Base-by-base conservation (phyloP, 768 basidiomycete species). In the Psilocybe cubensis region DNA sequence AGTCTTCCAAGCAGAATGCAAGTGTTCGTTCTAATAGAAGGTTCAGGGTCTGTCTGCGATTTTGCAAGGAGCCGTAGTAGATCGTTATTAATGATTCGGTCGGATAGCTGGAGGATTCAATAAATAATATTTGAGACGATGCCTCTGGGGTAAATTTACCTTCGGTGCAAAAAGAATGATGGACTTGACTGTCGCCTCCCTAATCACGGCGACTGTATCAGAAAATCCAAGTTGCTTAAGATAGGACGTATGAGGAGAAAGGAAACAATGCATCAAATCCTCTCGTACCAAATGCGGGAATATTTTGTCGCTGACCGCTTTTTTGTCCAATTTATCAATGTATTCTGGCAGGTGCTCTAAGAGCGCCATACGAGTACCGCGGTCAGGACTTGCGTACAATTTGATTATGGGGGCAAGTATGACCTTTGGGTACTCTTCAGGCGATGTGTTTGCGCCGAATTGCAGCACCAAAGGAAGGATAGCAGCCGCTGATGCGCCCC, bases 21-120 rank as follows among this genome's bases (percentile, higher is more conserved):
- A 0, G 97, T 97, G 66, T 98, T 98, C 14, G 97, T 98, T 44
- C 97, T 84, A 64, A 98, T 98, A 4, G 95, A 96, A 3, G 96
- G 85, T 73, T 99, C 97, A 1, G 88, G 79, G 67, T 98, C 97
- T 29, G 82, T 86, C 74, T 99, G 97, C 74, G 92, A 89, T 66
- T 92, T 93, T 2, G 96, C 96, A 21, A 99, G 83, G 59, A 92
- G 83, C 2, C 96, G 89, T 10, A 99, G 83, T 18, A 99, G 85
- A 59, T 99, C 97, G 65, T 98, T 99, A 73, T 99, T 99, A 33
- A 98, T 80, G 35, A 98, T 84, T 2, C 96, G 89, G 62, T 97
- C 95, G 48, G 78, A 90, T 49, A 99, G 80, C 94, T 97, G 35
- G 20, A 38, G 28, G 24, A 46, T 18, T 8, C 23, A 18, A 23